Conservation (phyloP, 2,329 filamentous ascomycete species). For the Xylariomycetidae sp. region DNA sequence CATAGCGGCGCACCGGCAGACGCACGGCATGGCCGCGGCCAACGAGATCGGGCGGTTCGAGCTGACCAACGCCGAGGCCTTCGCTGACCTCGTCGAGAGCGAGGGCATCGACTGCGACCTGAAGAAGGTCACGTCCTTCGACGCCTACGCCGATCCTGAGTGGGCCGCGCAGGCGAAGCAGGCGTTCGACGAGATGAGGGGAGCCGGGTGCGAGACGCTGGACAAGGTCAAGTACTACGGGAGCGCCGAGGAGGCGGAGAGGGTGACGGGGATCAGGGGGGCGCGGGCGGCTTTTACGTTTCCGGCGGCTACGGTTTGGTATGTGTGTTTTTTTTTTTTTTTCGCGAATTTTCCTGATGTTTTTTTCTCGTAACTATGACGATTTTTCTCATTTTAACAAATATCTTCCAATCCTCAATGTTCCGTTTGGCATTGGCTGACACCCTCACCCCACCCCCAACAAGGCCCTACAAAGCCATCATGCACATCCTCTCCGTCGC, state of each 20-base stretch:
- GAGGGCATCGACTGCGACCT: slow-evolving; percentile 31
- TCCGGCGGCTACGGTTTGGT: slow-evolving; percentile 18
- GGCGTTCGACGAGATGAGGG: slow-evolving; percentile 24
- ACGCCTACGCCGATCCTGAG: slow-evolving; percentile 25
- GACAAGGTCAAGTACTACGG: slow-evolving; percentile 14
- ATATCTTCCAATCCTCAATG: too few relatives aligned
- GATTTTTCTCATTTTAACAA: background rate
- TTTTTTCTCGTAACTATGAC: background rate
- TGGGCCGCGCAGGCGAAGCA: slow-evolving; percentile 21
- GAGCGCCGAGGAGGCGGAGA: slow-evolving; percentile 15
- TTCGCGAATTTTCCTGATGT: too few relatives aligned
- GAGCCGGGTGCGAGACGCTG: slow-evolving; percentile 18
- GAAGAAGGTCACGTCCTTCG: slow-evolving; percentile 13
- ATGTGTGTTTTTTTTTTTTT: too few relatives aligned
- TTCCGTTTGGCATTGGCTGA: background rate
- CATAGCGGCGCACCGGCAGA: slow-evolving; percentile 15
- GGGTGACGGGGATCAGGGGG: slow-evolving; percentile 26
- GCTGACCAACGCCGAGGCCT: slow-evolving; percentile 18
- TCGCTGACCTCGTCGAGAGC: slow-evolving; percentile 24
- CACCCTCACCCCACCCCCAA: too few relatives aligned
- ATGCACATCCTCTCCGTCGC: slow-evolving; percentile 18
- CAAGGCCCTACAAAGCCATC: slow-evolving; percentile 25
- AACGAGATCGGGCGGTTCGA: slow-evolving; percentile 26
- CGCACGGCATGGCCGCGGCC: slow-evolving; percentile 18
- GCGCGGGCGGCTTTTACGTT: slow-evolving; percentile 29